Conservation (phyloP, 1,139 yeast genomes). For the Blastobotrys indianensis region DNA sequence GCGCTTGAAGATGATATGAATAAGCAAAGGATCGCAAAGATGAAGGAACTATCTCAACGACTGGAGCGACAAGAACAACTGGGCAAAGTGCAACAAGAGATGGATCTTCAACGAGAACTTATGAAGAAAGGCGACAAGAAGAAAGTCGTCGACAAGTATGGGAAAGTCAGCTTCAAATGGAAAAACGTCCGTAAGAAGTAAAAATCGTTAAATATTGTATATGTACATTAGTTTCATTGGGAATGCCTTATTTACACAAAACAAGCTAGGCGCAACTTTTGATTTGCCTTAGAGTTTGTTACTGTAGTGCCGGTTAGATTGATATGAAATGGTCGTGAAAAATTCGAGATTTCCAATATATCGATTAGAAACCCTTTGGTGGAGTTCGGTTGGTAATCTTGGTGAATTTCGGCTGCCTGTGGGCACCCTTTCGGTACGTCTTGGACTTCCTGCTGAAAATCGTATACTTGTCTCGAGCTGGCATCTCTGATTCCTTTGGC, state of each 20-base stretch:
- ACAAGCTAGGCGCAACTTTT: too few relatives aligned
- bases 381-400: constrained; percentile 72
- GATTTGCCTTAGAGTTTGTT: background rate
- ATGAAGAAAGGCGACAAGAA: constrained; percentile 88
- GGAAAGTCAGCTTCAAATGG: constrained; percentile 77
- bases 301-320: background rate
- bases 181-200: constrained; percentile 73
- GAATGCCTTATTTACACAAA: background rate
- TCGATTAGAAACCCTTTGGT: constrained; percentile 62
- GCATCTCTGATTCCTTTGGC: constrained; percentile 81
- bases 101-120: constrained; percentile 74
- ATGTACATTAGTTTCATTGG: background rate
- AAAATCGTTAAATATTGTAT: constrained; percentile 13
- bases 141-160: constrained; percentile 60
- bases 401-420: constrained; percentile 77
- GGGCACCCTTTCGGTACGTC: constrained; percentile 84
- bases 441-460: constrained; percentile 69
- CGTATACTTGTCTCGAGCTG: constrained; percentile 76
- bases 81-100: constrained; percentile 58
- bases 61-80: constrained; percentile 64
- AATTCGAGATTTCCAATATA: background rate
- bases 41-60: constrained; percentile 39
- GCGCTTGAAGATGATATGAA: constrained; percentile 19
- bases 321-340: too few relatives aligned
- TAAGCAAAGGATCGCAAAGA: constrained; percentile 54